phyloP scores from a whole-genome alignment of 257 asterid species.

The Penstemon eatonii region DNA sequence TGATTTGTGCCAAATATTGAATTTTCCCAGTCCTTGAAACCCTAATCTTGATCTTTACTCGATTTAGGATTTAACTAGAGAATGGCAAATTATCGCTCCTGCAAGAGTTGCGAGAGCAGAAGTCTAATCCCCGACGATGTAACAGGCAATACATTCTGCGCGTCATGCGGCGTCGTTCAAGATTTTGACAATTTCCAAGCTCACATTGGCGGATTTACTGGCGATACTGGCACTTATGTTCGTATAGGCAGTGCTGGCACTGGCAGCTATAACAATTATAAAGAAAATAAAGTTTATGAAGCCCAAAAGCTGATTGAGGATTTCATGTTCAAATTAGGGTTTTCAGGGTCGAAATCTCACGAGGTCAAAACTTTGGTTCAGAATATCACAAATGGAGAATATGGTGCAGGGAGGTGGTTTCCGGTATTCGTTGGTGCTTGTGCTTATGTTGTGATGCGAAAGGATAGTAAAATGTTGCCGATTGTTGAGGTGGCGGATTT shows the following conservation, averaged over 20 bases:
- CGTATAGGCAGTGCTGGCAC: slow-evolving; percentile 58
- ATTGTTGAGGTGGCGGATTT: slow-evolving; percentile 47
- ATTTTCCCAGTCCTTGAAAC: too few relatives aligned
- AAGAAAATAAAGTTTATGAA: slow-evolving; percentile 49
- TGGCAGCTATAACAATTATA: slow-evolving; percentile 45
- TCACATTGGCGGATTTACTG: slow-evolving; percentile 54
- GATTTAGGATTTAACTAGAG: too few relatives aligned
- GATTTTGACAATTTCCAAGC: slow-evolving; percentile 55
- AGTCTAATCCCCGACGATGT: slow-evolving; percentile 33
- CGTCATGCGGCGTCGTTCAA: slow-evolving; percentile 63
- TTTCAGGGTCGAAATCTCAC: slow-evolving; percentile 39
- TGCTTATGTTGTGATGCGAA: slow-evolving; percentile 68
- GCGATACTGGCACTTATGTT: slow-evolving; percentile 49
- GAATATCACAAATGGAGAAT: slow-evolving; percentile 63
- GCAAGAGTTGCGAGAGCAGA: slow-evolving; percentile 49
- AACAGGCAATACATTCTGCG: slow-evolving; percentile 48
- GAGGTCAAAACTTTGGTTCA: slow-evolving; percentile 49
- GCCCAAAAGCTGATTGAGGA: slow-evolving; percentile 59
- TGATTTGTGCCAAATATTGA: too few relatives aligned
- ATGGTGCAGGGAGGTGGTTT: slow-evolving; percentile 77
- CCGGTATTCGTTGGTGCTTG: slow-evolving; percentile 67
- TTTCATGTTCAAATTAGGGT: slow-evolving; percentile 42
- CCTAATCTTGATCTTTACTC: too few relatives aligned
- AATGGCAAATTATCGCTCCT: slow-evolving; percentile 47
- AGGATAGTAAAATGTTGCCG: slow-evolving; percentile 47